A percentile compares a stretch with the other conserved stretches of the same genome.
phyloP scores from a whole-genome alignment of 495 filamentous ascomycete genomes.

The Xylaria telfairii region DNA sequence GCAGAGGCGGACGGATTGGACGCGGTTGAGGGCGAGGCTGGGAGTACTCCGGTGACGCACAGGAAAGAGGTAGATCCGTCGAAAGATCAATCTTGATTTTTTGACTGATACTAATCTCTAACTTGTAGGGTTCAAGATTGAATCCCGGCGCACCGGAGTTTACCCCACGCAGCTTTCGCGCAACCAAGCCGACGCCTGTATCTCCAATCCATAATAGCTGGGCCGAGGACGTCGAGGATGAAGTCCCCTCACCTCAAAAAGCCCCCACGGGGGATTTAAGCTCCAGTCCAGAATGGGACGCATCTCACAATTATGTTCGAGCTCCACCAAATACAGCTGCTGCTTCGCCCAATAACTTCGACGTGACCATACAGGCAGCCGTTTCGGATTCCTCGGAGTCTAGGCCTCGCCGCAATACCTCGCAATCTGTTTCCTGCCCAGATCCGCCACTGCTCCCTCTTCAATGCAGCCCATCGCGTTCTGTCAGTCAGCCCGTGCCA shows the following conservation, averaged over 20 bases:
- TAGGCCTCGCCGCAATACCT: constrained; percentile 40
- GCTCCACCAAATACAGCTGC: constrained; percentile 24
- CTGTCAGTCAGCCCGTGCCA: constrained; percentile 38
- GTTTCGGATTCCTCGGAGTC: constrained; percentile 25
- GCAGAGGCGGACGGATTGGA: constrained; percentile 1
- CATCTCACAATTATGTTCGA: constrained; percentile 7
- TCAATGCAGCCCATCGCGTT: constrained; percentile 34
- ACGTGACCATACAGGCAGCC: constrained; percentile 16
- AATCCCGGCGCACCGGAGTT: constrained; percentile 64
- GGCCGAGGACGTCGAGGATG: constrained; percentile 41
- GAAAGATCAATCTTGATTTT: constrained; percentile 50
- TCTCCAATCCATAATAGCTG: constrained; percentile 37
- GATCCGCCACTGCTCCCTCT: constrained; percentile 31
- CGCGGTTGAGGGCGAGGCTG: constrained; percentile 28
- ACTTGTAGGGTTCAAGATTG: constrained; percentile 53
- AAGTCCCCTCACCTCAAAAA: constrained; percentile 18
- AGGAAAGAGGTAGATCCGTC: constrained; percentile 57
- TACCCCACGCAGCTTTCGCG: constrained; percentile 50
- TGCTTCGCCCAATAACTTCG: constrained; percentile 28
- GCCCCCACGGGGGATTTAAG: constrained; percentile 16
- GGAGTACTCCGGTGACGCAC: constrained; percentile 41
- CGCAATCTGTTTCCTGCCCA: constrained; percentile 39
- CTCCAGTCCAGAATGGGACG: constrained; percentile 27
- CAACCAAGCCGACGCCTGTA: constrained; percentile 23
- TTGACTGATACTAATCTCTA: constrained; percentile 50